Evolutionary conservation across 805 yeast species (phyloP), one percentile per base, ranked within the genome.

Genomic region (Teunomyces kruisii): DNA sequence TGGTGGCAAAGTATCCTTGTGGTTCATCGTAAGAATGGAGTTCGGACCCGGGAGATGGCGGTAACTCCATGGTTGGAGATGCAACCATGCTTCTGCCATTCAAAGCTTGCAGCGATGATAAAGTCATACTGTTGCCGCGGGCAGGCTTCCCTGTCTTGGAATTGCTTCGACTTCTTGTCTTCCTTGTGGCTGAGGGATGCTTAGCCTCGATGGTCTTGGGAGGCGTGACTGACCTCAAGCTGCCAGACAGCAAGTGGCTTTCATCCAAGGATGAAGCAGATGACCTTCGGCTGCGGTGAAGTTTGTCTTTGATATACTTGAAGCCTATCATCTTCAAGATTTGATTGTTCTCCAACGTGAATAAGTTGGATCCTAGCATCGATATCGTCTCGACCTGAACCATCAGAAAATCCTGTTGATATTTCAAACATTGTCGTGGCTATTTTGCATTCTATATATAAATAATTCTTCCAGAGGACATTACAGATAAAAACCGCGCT

Each of bases 271-370:
- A 35, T 6, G 38, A 17, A 5, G 38, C 17, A 7, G 38, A 19
- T 14, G 38, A 35, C 26, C 31, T 10, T 15, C 24, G 36, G 14
- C 15, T 37, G 16, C 45, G 29, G 14, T 31, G 31, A 12, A 37
- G 24, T n/a, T 24, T 43, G 33, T 38, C 37, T 40, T 32, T 35
- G 31, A 44, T 19, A 12, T 35, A 44, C 24, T 43, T 42, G 7
- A 44, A 40, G 24, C 40, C 41, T 9, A 38, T 9, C 6, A 39
- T 12, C 26, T 36, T 33, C 15, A 19, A 39, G 35, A 38, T 35
- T 2, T 35, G 26, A 14, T 40, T 40, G 17, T 24, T 40, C 36
- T 35, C 42, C 16, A 42, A 9, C 36, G 39, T 35, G 13, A 26
- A 28, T n/a, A 28, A 26, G 12, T 9, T 28, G 27, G 32, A n/a